Evolutionary conservation across 1,139 yeast genomes (phyloP).

Genomic region (Starmera stellimalicola): DNA sequence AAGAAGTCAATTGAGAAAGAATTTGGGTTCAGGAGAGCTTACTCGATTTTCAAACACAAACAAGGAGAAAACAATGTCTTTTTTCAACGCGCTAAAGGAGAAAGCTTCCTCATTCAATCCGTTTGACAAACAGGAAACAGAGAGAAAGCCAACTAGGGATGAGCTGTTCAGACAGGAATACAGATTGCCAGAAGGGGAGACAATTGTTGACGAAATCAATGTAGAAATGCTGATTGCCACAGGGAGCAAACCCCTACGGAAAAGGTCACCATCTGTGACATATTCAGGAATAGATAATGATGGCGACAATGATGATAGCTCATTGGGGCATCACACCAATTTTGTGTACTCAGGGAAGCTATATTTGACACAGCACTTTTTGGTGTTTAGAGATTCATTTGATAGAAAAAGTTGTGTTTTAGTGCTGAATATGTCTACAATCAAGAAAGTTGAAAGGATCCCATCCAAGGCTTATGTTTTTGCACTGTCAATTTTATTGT

Average conservation of each 20-base stretch:
- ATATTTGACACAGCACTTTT: constrained; percentile 61
- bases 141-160: constrained; percentile 43
- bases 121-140: constrained; percentile 26
- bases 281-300: neutral
- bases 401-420: constrained; percentile 64
- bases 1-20: too few relatives aligned
- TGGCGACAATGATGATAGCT: constrained; percentile 16
- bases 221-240: constrained; percentile 57
- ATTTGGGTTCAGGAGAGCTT: too few relatives aligned
- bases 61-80: too few relatives aligned
- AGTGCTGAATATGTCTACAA: constrained; percentile 63
- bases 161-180: constrained; percentile 60
- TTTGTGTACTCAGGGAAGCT: constrained; percentile 48
- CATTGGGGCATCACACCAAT: constrained; percentile 18
- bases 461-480: constrained; percentile 73
- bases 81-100: constrained; percentile 37
- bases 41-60: too few relatives aligned
- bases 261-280: constrained; percentile 1
- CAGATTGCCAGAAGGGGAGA: constrained; percentile 63
- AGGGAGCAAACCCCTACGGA: constrained; percentile 22
- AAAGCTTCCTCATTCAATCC: constrained; percentile 35
- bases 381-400: constrained; percentile 63
- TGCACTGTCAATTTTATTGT: constrained; percentile 63
- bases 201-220: constrained; percentile 53
- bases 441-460: constrained; percentile 78